Percentiles rank a stretch among this genome's conserved stretches.
Conservation (phyloP, 225 moss, liverwort and hornwort species). For the Neckera pumila region DNA sequence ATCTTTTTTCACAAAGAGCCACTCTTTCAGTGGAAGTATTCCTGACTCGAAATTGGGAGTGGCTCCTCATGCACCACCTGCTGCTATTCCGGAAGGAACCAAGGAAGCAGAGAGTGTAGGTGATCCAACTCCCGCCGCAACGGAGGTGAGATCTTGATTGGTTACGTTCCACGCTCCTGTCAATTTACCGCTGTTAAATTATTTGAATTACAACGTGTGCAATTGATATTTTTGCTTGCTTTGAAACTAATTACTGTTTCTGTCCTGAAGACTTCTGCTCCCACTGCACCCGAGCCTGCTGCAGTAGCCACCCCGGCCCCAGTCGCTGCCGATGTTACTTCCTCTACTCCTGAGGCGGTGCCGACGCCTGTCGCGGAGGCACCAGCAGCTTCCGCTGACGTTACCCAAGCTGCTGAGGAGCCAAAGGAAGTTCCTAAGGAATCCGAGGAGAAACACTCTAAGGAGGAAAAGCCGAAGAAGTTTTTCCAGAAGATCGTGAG, state of each 20-base stretch:
- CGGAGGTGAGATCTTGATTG: constrained; percentile 1
- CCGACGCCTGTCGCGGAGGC: background rate
- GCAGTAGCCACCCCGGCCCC: background rate
- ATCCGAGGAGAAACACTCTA: background rate
- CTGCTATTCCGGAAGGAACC: constrained; percentile 1
- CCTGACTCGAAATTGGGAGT: background rate
- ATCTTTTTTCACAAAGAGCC: constrained; percentile 17
- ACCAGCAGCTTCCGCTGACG: background rate
- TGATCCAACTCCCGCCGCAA: background rate
- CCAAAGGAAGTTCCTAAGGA: constrained; percentile 1
- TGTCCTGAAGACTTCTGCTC: background rate
- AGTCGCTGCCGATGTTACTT: background rate
- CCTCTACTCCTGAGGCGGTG: background rate
- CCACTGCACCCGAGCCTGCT: background rate
- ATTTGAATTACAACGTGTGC: no score
- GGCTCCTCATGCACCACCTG: background rate
- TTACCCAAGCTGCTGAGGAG: background rate
- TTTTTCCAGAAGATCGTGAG: constrained; percentile 35
- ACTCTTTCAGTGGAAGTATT: constrained; percentile 32
- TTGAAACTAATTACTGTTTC: background rate
- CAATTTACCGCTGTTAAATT: background rate
- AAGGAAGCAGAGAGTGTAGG: background rate
- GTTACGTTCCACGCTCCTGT: background rate
- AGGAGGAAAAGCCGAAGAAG: constrained; percentile 27
- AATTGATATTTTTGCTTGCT: no score